These are phyloP conservation scores for Fusarium udum DNA, from an alignment of 2,329 filamentous ascomycete genomes.

Conservation along the genomic window DNA sequence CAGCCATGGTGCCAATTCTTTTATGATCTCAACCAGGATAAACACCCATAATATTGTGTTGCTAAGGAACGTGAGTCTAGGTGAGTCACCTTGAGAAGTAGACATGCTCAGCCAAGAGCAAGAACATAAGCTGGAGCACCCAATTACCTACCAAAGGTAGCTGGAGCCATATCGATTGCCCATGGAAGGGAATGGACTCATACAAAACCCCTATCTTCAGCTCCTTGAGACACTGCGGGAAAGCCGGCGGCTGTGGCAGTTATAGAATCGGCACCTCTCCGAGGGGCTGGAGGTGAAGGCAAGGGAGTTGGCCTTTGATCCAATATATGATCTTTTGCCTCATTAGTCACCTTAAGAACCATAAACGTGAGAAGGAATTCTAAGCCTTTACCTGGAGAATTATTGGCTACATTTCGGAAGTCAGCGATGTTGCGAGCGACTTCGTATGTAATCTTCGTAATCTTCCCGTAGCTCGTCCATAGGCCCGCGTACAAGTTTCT, in stretches of 20 bases:
- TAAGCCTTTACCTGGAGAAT: neutral
- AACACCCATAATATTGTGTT: neutral
- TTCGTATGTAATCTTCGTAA: neutral
- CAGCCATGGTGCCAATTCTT: neutral
- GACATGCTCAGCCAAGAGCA: neutral
- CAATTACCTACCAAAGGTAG: neutral
- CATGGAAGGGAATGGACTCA: neutral
- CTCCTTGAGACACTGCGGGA: neutral
- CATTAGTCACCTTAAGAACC: neutral
- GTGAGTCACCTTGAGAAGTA: neutral
- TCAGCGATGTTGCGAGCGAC: neutral
- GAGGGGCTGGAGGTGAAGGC: neutral
- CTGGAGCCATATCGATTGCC: neutral
- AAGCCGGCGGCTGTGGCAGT: neutral
- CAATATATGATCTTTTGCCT: neutral
- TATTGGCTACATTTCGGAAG: neutral
- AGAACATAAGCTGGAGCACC: neutral
- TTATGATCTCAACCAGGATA: neutral
- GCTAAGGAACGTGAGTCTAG: neutral
- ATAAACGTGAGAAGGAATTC: neutral
- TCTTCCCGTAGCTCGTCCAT: neutral
- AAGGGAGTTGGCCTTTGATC: neutral
- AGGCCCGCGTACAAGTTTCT: neutral
- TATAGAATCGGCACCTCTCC: neutral
- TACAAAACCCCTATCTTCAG: neutral